Conservation (phyloP, 305 asterid species). For the Fraxinus floribunda region DNA sequence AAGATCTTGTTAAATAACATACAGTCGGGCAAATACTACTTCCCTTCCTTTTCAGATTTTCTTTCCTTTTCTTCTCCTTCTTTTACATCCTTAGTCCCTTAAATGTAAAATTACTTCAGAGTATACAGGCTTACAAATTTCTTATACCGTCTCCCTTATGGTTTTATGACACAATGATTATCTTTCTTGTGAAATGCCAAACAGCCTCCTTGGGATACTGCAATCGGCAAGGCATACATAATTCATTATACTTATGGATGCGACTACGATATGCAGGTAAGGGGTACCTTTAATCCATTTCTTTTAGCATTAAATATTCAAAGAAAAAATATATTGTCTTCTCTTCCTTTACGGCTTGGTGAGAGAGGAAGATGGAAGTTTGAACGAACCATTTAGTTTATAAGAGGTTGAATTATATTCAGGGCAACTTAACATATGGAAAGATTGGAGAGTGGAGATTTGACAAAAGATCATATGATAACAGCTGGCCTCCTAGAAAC, state of each 20-base stretch:
- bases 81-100: background rate
- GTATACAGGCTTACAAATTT: background rate
- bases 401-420: conserved; percentile 8
- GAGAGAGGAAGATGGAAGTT: background rate
- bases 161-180: conserved; percentile 17
- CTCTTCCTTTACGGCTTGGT: background rate
- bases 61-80: background rate
- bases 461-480: conserved; percentile 77
- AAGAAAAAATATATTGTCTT: background rate
- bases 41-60: background rate
- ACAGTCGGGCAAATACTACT: background rate
- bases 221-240: conserved; percentile 66
- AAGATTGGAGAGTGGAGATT: conserved; percentile 97
- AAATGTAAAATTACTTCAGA: background rate
- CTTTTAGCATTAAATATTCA: background rate
- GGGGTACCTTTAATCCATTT: background rate
- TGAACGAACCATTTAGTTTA: background rate
- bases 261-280: conserved; percentile 80
- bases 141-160: background rate
- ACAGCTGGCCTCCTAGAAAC: conserved; percentile 71
- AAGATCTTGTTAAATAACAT: background rate
- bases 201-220: conserved; percentile 94
- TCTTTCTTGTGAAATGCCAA: conserved; percentile 10
- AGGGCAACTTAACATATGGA: conserved; percentile 83
- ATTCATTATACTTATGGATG: conserved; percentile 95